These are phyloP conservation scores for Boletus pseudo-olivaceus DNA, from an alignment of 768 basidiomycete species.

Conservation along the genomic window DNA sequence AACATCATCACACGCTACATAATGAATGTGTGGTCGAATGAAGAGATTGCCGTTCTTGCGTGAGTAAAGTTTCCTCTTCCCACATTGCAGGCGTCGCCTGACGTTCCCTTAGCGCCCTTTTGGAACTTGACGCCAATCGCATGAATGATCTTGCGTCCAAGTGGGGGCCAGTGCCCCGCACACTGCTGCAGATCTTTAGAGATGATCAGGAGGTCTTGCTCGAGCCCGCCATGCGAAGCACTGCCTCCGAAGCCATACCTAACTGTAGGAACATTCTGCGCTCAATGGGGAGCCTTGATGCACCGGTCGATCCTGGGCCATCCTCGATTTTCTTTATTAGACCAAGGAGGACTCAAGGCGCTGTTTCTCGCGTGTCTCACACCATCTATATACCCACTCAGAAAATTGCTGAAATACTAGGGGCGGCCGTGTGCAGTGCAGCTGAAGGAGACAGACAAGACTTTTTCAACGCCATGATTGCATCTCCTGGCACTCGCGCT, in stretches of 20 bases:
- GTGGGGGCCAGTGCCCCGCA: not conserved
- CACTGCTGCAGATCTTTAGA: not conserved
- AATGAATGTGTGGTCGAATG: not conserved
- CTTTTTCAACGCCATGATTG: slow-evolving; percentile 1
- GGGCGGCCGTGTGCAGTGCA: not conserved
- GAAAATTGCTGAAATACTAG: not conserved
- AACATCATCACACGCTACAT: not conserved
- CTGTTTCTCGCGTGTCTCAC: not conserved
- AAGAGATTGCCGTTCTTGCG: slow-evolving; percentile 5
- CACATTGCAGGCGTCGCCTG: not conserved
- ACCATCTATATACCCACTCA: not conserved
- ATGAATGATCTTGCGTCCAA: not conserved
- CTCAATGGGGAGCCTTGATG: not conserved
- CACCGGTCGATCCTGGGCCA: not conserved
- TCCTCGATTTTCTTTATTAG: slow-evolving; percentile 2
- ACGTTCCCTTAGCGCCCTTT: not conserved
- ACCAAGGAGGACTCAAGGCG: not conserved
- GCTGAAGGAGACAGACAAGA: slow-evolving; percentile 1
- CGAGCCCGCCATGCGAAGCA: not conserved
- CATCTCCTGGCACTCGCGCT: not conserved
- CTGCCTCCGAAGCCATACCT: not conserved
- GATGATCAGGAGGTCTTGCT: not conserved
- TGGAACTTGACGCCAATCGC: not conserved
- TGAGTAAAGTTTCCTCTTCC: not conserved
- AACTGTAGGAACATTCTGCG: not conserved